Evolutionary conservation across 257 asterid species (phyloP), one percentile per base, ranked within the genome.

Genomic region (Solanum chilense): DNA sequence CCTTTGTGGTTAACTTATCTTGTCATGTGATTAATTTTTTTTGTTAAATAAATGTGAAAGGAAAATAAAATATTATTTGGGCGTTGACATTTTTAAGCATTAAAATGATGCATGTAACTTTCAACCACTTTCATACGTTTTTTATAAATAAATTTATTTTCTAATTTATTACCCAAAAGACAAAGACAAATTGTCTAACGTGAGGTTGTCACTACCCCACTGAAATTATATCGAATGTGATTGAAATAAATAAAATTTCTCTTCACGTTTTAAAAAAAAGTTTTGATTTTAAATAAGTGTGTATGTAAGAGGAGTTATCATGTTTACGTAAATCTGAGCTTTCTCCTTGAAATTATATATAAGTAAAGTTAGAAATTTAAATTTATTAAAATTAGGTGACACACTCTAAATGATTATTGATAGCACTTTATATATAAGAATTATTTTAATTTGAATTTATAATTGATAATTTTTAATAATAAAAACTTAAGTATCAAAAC

Each of bases 261-360:
- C 58, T 15, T 0, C 3, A 2, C 16, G 1, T 6, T 5, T 6
- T 5, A 21, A 25, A 27, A 0, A 64, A 49, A 16, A 49, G 0
- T 6, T 0, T 7, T 0, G 1, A 2, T 52, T 52, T 52, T 0
- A 52, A 16, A 16, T 1, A 52, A 52, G 9, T 52, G 60, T 52
- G 23, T 15, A 15, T 49, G 3, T 7, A 49, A 3, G 1, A 49
- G 9, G 60, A 0, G 0, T 5, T 15, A 6, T 16, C 16, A 6
- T 5, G 0, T 6, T 6, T 6, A 49, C 21, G 1, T 49, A 49
- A 49, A 49, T 16, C 0, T 37, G 1, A 37, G 7, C 1, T 37
- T 37, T 1, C 39, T 37, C 7, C 39, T 37, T 6, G 0, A 37
- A 37, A 37, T 37, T 37, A 37, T 37, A 37, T 37, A 5, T 37